phyloP scores from a whole-genome alignment of 2,329 filamentous ascomycete genomes.

The Sporothrix protearum region DNA sequence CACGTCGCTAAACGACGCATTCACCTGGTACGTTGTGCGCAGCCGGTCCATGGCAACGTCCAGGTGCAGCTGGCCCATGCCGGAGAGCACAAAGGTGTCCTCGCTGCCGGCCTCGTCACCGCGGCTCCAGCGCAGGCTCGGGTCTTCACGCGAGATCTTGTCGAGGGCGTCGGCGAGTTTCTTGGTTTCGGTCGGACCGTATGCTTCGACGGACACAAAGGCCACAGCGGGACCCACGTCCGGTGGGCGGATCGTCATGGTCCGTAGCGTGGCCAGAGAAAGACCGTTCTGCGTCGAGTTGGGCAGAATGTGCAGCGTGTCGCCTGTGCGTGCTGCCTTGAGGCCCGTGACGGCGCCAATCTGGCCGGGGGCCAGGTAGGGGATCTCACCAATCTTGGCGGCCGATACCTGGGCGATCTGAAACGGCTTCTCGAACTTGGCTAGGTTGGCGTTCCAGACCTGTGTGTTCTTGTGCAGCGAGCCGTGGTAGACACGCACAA shows the following conservation, averaged over 20 bases:
- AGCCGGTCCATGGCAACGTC: conserved; percentile 89
- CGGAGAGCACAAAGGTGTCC: conserved; percentile 85
- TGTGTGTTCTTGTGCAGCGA: conserved; percentile 67
- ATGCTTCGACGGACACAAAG: conserved; percentile 86
- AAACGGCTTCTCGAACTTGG: conserved; percentile 73
- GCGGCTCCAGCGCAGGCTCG: conserved; percentile 77
- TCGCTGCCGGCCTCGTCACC: conserved; percentile 69
- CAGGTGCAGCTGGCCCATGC: conserved; percentile 94
- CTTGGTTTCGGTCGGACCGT: conserved; percentile 63
- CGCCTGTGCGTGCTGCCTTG: conserved; percentile 87
- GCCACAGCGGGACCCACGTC: conserved; percentile 91
- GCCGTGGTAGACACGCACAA: conserved; percentile 88
- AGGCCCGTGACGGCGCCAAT: conserved; percentile 91
- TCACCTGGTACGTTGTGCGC: conserved; percentile 80
- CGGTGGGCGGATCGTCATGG: conserved; percentile 80
- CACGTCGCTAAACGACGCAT: conserved; percentile 84
- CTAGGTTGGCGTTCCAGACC: conserved; percentile 83
- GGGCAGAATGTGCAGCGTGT: conserved; percentile 77
- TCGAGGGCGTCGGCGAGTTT: conserved; percentile 71
- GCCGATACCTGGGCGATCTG: conserved; percentile 87
- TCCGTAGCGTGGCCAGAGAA: conserved; percentile 65
- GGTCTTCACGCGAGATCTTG: conserved; percentile 83
- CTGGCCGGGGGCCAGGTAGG: conserved; percentile 75
- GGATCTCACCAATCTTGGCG: conserved; percentile 78
- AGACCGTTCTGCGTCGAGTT: conserved; percentile 44